Evolutionary conservation across 1,139 yeast species (phyloP).

Genomic region (Kazachstania sp.): DNA sequence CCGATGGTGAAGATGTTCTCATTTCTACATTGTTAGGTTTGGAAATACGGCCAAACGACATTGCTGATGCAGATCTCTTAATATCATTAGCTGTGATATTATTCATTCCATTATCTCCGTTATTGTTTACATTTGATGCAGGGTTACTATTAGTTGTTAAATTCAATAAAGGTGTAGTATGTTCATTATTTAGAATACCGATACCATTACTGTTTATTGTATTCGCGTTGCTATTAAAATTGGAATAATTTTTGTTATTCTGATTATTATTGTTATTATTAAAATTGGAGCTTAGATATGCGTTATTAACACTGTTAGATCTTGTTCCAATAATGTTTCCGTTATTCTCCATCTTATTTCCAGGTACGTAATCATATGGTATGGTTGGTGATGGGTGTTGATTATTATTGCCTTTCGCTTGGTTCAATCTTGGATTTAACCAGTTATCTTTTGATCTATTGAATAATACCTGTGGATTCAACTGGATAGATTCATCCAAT

Average conservation of each 20-base stretch:
- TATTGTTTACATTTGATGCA: too few species aligned
- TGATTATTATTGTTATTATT: neutral
- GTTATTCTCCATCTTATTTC: too few species aligned
- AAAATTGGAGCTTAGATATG: neutral
- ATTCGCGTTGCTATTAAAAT: neutral
- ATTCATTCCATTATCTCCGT: too few species aligned
- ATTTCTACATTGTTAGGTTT: neutral
- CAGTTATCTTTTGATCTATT: constrained; percentile 1
- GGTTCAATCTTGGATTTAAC: neutral
- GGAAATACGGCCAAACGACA: neutral
- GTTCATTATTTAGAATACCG: neutral
- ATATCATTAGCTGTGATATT: neutral
- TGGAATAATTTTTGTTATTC: neutral
- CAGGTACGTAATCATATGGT: too few species aligned
- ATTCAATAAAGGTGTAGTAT: neutral
- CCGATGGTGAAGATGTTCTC: constrained; percentile 11
- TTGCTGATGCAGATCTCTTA: neutral
- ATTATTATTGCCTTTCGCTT: neutral
- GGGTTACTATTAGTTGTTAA: neutral
- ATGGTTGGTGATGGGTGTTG: too few species aligned
- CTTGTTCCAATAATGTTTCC: neutral
- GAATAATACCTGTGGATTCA: constrained; percentile 1
- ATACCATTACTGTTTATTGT: neutral
- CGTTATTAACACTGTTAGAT: neutral
- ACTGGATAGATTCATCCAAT: neutral